These are phyloP conservation scores for Cucurbita maxima DNA, from an alignment of 306 rosid genomes.

Conservation along the genomic window DNA sequence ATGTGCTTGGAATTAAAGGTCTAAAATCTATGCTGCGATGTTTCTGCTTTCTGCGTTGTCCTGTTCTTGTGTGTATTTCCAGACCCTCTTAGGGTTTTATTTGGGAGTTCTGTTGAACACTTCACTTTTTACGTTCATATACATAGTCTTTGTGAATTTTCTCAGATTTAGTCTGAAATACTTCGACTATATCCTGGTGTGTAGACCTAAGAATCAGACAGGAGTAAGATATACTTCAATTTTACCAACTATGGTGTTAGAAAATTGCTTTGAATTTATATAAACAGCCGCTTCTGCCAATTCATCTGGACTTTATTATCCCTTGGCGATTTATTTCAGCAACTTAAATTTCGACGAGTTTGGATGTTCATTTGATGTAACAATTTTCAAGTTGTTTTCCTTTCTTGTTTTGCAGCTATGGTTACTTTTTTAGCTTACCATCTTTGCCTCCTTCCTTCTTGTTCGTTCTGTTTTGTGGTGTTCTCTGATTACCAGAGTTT, in stretches of 20 bases:
- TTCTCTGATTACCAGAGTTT: neutral
- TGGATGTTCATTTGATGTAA: neutral
- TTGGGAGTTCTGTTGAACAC: neutral
- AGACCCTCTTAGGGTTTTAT: neutral
- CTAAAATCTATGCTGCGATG: neutral
- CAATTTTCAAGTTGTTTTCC: neutral
- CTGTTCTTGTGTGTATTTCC: neutral
- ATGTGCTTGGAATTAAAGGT: neutral
- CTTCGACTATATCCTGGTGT: neutral
- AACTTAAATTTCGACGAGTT: neutral
- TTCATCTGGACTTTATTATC: neutral
- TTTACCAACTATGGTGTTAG: neutral
- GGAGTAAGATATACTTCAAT: neutral
- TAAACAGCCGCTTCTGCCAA: neutral
- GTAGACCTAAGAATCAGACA: neutral
- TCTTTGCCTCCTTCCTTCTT: neutral
- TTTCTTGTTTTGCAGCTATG: neutral
- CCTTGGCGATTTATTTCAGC: neutral
- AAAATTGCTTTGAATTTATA: neutral
- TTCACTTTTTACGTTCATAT: neutral
- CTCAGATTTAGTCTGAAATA: neutral
- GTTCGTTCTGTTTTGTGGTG: neutral
- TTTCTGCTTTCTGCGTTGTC: neutral
- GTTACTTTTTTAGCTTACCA: neutral
- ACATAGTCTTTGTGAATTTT: neutral